Evolutionary conservation across 108 stramenopile species (phyloP).

Genomic region (Schizochytrium sp.): DNA sequence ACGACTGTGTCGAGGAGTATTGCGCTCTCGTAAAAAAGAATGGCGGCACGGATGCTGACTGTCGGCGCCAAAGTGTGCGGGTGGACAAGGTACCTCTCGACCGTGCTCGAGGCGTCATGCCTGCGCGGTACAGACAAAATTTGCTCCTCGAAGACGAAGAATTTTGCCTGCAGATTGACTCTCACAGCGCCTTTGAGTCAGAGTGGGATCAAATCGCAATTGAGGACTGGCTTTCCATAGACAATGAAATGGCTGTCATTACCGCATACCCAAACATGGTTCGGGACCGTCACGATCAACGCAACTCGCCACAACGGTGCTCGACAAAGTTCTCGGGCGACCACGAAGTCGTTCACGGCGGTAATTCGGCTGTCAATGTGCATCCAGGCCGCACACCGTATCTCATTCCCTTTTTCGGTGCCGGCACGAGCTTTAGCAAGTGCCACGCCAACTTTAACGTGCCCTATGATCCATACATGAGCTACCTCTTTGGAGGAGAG

Average conservation of each 20-base stretch:
- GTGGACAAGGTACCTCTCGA: neutral
- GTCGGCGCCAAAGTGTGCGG: neutral
- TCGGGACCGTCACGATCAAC: neutral
- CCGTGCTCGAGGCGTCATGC: neutral
- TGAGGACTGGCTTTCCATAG: neutral
- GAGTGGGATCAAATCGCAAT: neutral
- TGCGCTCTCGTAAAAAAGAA: neutral
- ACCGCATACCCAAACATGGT: slow-evolving; percentile 17
- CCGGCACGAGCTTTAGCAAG: slow-evolving; percentile 5
- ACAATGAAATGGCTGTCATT: slow-evolving; percentile 13
- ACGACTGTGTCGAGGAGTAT: neutral
- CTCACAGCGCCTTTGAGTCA: neutral
- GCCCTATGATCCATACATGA: slow-evolving; percentile 10
- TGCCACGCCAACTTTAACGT: slow-evolving; percentile 15
- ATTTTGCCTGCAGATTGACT: slow-evolving; percentile 5
- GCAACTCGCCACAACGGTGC: neutral
- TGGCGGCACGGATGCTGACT: neutral
- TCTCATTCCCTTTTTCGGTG: slow-evolving; percentile 16
- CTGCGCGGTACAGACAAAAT: neutral
- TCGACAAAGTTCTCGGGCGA: neutral
- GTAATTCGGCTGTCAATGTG: neutral
- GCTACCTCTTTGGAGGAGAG: slow-evolving; percentile 8
- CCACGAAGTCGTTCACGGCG: neutral
- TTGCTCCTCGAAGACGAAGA: neutral
- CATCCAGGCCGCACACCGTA: neutral